These are phyloP conservation scores for Geoglossum glabrum DNA, from an alignment of 495 filamentous ascomycete genomes.

Conservation along the genomic window DNA sequence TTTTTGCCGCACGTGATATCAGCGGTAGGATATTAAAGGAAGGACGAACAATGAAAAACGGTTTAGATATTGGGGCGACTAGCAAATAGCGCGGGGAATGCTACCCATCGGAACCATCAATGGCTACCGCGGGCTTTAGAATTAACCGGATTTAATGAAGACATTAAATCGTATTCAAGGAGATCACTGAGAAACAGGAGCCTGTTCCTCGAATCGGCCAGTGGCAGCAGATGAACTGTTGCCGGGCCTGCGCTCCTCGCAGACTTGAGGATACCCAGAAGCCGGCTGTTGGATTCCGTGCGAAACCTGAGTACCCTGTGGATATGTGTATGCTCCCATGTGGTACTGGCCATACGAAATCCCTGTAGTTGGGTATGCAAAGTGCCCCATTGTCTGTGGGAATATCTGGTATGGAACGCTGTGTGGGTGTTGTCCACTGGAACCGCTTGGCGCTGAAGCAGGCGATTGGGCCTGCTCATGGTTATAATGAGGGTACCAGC, in stretches of 20 bases:
- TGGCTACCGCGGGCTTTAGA: neutral
- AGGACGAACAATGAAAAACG: no score
- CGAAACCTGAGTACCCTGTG: neutral
- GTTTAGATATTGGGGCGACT: no score
- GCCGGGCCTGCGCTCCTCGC: neutral
- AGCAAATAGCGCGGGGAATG: no score
- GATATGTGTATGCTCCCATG: neutral
- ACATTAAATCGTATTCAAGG: neutral
- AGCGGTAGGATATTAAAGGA: neutral
- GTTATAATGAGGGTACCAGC: neutral
- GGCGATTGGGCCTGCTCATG: neutral
- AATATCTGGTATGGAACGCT: neutral
- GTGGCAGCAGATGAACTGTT: neutral
- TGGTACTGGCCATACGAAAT: neutral
- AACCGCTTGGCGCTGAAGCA: neutral
- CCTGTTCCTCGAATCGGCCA: neutral
- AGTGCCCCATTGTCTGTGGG: constrained; percentile 2
- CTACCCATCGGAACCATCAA: neutral
- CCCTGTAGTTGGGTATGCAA: neutral
- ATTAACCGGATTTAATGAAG: neutral
- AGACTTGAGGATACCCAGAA: neutral
- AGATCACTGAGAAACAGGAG: neutral
- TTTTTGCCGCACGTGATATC: no score
- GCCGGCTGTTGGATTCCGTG: neutral
- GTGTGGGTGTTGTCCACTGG: neutral